Percentiles rank a stretch among this genome's conserved stretches.
Evolutionary conservation across 495 filamentous ascomycete species (phyloP).

Genomic region (Xylaria scruposa): DNA sequence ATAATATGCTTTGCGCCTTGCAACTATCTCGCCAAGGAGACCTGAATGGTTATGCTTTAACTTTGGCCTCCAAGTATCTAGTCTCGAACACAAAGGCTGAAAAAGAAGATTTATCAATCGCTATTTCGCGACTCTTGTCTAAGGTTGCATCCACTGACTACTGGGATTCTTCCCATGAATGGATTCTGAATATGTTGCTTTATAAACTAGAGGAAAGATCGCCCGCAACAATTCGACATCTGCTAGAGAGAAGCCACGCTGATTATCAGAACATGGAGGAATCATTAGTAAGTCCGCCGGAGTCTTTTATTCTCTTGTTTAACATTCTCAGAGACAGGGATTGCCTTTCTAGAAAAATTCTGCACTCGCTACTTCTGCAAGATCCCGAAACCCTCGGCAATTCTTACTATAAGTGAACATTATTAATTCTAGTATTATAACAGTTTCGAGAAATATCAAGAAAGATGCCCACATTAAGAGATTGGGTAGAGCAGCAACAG

Average conservation of each 20-base stretch:
- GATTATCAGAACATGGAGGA: constrained; percentile 15
- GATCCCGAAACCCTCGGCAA: too few relatives aligned
- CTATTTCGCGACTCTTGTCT: constrained; percentile 15
- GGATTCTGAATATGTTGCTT: constrained; percentile 22
- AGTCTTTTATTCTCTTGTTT: too few relatives aligned
- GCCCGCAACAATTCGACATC: constrained; percentile 5
- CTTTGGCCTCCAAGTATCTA: constrained; percentile 17
- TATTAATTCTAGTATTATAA: too few relatives aligned
- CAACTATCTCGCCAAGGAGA: constrained; percentile 20
- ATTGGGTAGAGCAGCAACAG: constrained; percentile 19
- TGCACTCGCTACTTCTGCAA: too few relatives aligned
- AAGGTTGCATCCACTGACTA: constrained; percentile 15
- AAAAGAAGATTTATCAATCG: constrained; percentile 1
- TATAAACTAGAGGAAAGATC: constrained; percentile 24
- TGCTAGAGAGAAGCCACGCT: constrained; percentile 8
- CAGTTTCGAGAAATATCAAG: constrained; percentile 13
- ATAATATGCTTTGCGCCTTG: constrained; percentile 14
- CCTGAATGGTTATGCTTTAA: constrained; percentile 15
- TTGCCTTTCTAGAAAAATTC: too few relatives aligned
- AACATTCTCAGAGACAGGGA: too few relatives aligned
- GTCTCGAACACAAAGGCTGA: constrained; percentile 14
- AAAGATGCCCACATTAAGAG: constrained; percentile 19
- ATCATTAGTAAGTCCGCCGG: background rate
- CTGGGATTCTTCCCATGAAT: constrained; percentile 14
- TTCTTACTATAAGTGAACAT: too few relatives aligned